Conservation (phyloP, 495 filamentous ascomycete species). For the Lophiotrema nucula region DNA sequence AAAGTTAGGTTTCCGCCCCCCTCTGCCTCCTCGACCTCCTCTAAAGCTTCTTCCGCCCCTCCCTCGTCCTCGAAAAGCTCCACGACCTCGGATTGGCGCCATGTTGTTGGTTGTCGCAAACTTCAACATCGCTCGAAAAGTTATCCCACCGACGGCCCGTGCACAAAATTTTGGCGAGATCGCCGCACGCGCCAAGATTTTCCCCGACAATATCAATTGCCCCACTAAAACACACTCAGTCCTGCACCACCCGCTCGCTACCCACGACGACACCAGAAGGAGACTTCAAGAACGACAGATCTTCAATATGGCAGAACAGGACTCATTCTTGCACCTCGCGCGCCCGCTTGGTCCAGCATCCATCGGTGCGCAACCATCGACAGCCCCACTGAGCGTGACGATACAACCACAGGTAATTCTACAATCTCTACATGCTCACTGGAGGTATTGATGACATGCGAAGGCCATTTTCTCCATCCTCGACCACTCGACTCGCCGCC, state of each 20-base stretch:
- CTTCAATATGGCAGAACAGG: conserved; percentile 75
- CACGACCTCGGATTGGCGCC: conserved; percentile 12
- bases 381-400: conserved; percentile 84
- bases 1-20: conserved; percentile 29
- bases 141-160: conserved; percentile 11
- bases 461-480: conserved; percentile 95
- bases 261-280: background rate
- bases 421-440: background rate
- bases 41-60: conserved; percentile 33
- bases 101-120: background rate
- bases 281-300: background rate
- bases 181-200: conserved; percentile 27
- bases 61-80: conserved; percentile 27
- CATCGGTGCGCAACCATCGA: conserved; percentile 74
- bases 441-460: background rate
- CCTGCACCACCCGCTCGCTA: conserved; percentile 1
- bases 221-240: conserved; percentile 7
- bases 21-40: conserved; percentile 31
- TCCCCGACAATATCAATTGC: conserved; percentile 27
- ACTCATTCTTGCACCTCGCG: conserved; percentile 90
- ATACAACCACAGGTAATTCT: conserved; percentile 87
- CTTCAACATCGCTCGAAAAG: conserved; percentile 1
- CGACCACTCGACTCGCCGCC: conserved; percentile 90
- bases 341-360: conserved; percentile 80
- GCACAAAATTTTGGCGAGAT: conserved; percentile 32